These are phyloP conservation scores for Colletotrichum kahawae DNA, from an alignment of 2,329 filamentous ascomycete species.

Conservation along the genomic window DNA sequence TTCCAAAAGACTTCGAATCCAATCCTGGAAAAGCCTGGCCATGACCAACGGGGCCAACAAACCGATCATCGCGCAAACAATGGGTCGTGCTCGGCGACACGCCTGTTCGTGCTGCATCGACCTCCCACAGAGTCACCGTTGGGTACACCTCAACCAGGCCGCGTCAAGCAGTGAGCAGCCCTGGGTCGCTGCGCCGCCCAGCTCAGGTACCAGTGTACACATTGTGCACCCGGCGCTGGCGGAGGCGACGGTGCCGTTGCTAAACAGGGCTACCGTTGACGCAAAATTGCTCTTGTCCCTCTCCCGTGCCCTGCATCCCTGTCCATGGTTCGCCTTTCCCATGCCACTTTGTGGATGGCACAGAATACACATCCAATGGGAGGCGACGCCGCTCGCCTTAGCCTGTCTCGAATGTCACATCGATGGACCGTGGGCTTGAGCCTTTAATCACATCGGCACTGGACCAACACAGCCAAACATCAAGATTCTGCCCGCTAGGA, in stretches of 20 bases:
- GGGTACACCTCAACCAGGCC: no score
- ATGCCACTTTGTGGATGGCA: constrained; percentile 2
- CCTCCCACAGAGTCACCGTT: no score
- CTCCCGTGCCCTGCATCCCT: constrained; percentile 10
- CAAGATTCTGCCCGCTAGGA: not conserved
- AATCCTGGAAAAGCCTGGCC: not conserved
- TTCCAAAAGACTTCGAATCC: not conserved
- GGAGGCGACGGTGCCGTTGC: not conserved
- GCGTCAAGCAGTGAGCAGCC: not conserved
- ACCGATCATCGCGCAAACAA: not conserved
- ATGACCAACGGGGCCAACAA: not conserved
- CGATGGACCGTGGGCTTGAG: not conserved
- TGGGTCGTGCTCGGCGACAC: not conserved
- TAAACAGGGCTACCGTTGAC: not conserved
- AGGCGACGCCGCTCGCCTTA: not conserved
- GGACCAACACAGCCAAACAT: constrained; percentile 3
- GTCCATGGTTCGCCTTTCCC: not conserved
- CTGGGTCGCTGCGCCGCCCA: not conserved
- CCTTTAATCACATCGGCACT: constrained; percentile 21
- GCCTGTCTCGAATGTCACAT: constrained; percentile 17
- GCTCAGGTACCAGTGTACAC: not conserved
- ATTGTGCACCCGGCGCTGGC: no score
- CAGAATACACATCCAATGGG: constrained; percentile 12
- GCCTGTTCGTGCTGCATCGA: not conserved
- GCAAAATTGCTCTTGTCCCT: not conserved